Evolutionary conservation across 768 basidiomycete genomes (phyloP), one percentile per base, ranked within the genome.

Genomic region (Hysterangium stoloniferum): DNA sequence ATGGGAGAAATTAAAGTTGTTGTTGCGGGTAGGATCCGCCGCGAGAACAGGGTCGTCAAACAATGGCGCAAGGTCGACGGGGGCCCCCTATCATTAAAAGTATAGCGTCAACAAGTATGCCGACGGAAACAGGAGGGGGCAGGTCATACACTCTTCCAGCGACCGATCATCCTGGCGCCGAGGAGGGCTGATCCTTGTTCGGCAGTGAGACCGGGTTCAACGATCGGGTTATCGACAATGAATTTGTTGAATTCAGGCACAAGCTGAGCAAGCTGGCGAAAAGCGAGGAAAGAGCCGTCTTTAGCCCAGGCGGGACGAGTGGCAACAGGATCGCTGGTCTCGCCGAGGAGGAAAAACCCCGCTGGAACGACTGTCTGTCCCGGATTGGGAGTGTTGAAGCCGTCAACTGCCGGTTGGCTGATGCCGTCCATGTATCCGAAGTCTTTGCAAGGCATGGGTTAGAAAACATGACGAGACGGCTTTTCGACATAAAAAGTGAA

Each of bases 191-290:
- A 69, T 15, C 76, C 74, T 51, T 75, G 61, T 45, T 68, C 56
- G 6, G 53, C 52, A 1, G 65, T 65, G 41, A 76, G 57, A 1
- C 48, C 54, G 24, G 53, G 22, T 25, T 42, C 52, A 31, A 49
- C 27, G 15, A 45, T 31, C 17, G 32, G 54, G 15, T 56, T 77
- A 67, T 42, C 58, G 15, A 59, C 58, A 43, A 76, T 59, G 65
- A 73, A 77, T 6, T 69, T 57, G 60, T 75, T 59, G 61, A 76
- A 78, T 52, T 78, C 75, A 3, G 73, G 75, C 5, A 77, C 66
- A 24, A 62, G 55, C 48, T 66, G 65, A 50, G 58, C 36, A 20
- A 67, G 56, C 45, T 64, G 57, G 22, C 66, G 61, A 52, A 64
- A 61, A 7, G 65, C 71, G 28, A 77, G 66, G 65, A 76, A 77